A percentile compares a stretch with the other conserved stretches of the same genome.
phyloP scores from a whole-genome alignment of 495 filamentous ascomycete species.

The Penicillium parvum region DNA sequence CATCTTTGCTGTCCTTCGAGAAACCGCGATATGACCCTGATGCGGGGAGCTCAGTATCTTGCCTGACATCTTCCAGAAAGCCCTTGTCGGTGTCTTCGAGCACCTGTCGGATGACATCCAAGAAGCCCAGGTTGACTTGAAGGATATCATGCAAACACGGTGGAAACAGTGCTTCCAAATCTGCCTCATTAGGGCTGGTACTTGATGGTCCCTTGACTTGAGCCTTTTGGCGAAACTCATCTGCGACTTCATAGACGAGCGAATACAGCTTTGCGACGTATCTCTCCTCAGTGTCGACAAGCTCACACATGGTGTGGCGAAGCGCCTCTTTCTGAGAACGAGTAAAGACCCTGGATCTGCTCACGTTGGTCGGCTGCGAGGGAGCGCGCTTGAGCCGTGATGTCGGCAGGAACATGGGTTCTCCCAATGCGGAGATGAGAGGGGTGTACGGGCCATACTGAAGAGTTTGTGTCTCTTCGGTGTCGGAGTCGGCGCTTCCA shows the following conservation, averaged over 20 bases:
- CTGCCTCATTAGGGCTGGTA: slow-evolving; percentile 66
- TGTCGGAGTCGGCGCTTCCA: slow-evolving; percentile 37
- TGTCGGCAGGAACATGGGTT: slow-evolving; percentile 81
- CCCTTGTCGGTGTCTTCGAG: slow-evolving; percentile 82
- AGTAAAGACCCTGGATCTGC: slow-evolving; percentile 65
- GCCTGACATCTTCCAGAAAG: slow-evolving; percentile 62
- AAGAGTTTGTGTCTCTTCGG: slow-evolving; percentile 54
- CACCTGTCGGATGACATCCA: slow-evolving; percentile 65
- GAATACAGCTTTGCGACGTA: slow-evolving; percentile 85
- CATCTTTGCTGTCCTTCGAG: slow-evolving; percentile 53
- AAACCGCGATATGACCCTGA: slow-evolving; percentile 24
- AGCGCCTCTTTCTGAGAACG: slow-evolving; percentile 78
- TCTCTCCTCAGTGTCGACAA: slow-evolving; percentile 89
- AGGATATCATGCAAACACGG: slow-evolving; percentile 71
- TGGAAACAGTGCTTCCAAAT: slow-evolving; percentile 75
- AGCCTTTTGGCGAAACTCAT: slow-evolving; percentile 67
- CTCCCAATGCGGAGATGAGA: slow-evolving; percentile 72
- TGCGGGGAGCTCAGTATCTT: slow-evolving; percentile 47
- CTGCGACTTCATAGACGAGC: slow-evolving; percentile 68
- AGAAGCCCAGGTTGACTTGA: slow-evolving; percentile 71
- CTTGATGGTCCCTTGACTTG: slow-evolving; percentile 53
- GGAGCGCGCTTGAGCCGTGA: slow-evolving; percentile 81
- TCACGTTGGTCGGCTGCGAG: slow-evolving; percentile 75
- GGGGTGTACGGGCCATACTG: slow-evolving; percentile 72
- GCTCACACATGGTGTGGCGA: slow-evolving; percentile 83